Evolutionary conservation across 2,329 filamentous ascomycete genomes (phyloP).

Genomic region (Aspergillus latus): DNA sequence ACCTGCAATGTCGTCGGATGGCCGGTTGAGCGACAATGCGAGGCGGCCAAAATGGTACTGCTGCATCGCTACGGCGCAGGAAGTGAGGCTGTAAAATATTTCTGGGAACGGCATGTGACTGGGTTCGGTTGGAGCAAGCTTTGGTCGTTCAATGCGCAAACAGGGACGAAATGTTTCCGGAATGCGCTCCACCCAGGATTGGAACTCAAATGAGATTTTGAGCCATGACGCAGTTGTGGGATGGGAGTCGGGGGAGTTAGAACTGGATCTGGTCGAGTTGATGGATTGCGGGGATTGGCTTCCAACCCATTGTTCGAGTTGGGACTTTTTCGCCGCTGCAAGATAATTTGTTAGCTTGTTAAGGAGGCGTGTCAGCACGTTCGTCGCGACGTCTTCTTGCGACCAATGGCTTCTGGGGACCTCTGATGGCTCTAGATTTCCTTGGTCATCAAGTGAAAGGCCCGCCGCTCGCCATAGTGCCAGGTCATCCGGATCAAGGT

Average conservation of each 20-base stretch:
- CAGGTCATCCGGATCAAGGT: conserved; percentile 58
- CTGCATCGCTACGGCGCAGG: conserved; percentile 65
- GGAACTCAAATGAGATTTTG: conserved; percentile 54
- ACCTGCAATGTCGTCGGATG: conserved; percentile 54
- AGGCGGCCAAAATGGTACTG: conserved; percentile 65
- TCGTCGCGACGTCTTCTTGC: conserved; percentile 61
- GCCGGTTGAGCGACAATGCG: conserved; percentile 61
- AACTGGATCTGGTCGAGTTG: conserved; percentile 28
- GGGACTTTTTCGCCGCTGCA: conserved; percentile 55
- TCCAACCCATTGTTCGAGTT: conserved; percentile 35
- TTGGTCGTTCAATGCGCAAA: conserved; percentile 46
- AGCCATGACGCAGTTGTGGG: conserved; percentile 53
- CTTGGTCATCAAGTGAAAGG: conserved; percentile 53
- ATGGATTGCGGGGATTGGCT: conserved; percentile 34
- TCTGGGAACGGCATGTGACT: conserved; percentile 49
- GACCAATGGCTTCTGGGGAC: conserved; percentile 35
- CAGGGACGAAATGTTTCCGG: conserved; percentile 59
- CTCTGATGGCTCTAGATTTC: conserved; percentile 43
- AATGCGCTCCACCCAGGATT: conserved; percentile 57
- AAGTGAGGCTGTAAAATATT: conserved; percentile 61
- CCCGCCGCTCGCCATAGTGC: conserved; percentile 62
- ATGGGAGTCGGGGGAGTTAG: conserved; percentile 39
- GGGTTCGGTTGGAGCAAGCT: conserved; percentile 32
- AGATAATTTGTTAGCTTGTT: conserved; percentile 65
- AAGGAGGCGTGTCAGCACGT: conserved; percentile 62